These are phyloP conservation scores for Ogataea nitratoaversa DNA, from an alignment of 805 yeast genomes.

Conservation along the genomic window DNA sequence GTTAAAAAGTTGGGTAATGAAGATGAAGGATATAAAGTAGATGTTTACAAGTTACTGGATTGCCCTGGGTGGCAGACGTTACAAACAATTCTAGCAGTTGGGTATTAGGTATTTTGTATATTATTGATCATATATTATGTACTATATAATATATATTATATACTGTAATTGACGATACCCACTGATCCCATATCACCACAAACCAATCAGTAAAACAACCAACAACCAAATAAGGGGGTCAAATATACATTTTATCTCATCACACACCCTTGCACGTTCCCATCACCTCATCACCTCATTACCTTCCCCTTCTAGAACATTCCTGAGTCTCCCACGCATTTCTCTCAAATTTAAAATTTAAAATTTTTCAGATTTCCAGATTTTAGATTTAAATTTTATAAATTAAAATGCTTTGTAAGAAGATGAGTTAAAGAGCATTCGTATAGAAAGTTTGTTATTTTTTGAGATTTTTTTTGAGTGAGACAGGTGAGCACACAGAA, in stretches of 20 bases:
- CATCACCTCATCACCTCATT: too few species aligned
- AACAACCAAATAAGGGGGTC: too few species aligned
- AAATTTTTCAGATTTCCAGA: background rate
- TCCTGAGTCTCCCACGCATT: background rate
- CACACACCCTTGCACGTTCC: too few species aligned
- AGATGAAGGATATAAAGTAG: slow-evolving; percentile 30
- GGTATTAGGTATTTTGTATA: background rate
- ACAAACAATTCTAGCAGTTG: slow-evolving; percentile 39
- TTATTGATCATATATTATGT: too few species aligned
- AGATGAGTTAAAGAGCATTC: too few species aligned
- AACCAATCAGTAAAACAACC: background rate
- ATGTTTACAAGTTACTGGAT: slow-evolving; percentile 44
- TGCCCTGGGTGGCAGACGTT: slow-evolving; percentile 83
- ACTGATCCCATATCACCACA: background rate
- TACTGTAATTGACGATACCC: background rate
- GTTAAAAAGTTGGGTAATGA: slow-evolving; percentile 40
- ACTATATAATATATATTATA: too few species aligned
- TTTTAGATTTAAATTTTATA: too few species aligned
- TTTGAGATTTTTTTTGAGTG: too few species aligned
- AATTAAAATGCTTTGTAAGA: background rate
- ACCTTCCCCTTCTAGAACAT: background rate
- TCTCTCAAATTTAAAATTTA: too few species aligned
- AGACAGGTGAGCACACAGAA: too few species aligned
- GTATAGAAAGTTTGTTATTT: too few species aligned
- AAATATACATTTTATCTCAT: too few species aligned